A percentile compares a stretch with the other conserved stretches of the same genome.
Evolutionary conservation across 2,329 filamentous ascomycete genomes (phyloP).

Genomic region (Colletotrichum navitas): DNA sequence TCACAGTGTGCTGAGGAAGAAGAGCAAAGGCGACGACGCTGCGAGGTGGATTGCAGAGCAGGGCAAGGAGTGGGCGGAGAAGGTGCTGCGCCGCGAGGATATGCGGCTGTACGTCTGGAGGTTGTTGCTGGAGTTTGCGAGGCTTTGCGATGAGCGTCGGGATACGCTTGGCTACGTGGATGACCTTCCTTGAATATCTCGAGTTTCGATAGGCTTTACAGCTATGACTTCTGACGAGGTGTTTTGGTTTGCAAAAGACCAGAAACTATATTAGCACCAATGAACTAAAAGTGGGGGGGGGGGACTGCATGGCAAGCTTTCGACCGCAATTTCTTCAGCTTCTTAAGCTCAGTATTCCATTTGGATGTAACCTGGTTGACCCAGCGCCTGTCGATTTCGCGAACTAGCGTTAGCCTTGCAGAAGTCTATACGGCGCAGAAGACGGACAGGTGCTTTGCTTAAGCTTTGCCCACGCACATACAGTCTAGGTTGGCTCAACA

Average conservation of each 20-base stretch:
- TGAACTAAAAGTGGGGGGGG: neutral
- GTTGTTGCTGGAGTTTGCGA: constrained; percentile 69
- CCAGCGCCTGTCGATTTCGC: neutral
- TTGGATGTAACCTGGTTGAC: neutral
- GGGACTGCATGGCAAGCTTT: neutral
- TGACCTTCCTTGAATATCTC: constrained; percentile 50
- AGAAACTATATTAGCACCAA: neutral
- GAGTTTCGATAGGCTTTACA: neutral
- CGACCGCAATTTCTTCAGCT: neutral
- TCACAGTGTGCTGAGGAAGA: constrained; percentile 32
- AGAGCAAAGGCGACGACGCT: constrained; percentile 61
- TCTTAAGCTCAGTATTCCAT: neutral
- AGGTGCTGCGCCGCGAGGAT: constrained; percentile 72
- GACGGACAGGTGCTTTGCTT: neutral
- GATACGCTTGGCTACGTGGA: constrained; percentile 59
- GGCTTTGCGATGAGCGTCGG: constrained; percentile 61
- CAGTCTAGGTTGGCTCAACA: neutral
- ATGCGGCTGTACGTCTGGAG: constrained; percentile 76
- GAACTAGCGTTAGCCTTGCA: neutral
- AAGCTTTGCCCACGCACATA: neutral
- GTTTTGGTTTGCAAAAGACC: neutral
- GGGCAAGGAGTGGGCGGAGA: constrained; percentile 72
- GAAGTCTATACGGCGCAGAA: neutral
- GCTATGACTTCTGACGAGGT: constrained; percentile 11
- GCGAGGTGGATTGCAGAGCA: constrained; percentile 70